Conservation (phyloP, 1,284 basidiomycete species). For the Exsudoporus floridanus region DNA sequence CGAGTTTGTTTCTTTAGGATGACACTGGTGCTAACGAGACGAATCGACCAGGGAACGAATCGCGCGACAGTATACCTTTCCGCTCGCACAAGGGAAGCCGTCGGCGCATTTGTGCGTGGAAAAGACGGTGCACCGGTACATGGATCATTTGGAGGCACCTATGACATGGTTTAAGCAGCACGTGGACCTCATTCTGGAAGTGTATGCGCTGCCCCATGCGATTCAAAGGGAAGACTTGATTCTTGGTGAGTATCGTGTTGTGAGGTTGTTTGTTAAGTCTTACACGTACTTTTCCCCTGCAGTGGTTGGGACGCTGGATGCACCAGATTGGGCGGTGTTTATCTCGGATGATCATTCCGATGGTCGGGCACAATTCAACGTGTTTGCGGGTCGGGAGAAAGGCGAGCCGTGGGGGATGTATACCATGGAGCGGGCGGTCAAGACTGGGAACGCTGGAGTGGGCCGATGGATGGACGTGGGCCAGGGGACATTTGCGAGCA, state of each 20-base stretch:
- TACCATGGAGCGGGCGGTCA: slow-evolving; percentile 49
- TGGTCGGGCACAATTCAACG: slow-evolving; percentile 64
- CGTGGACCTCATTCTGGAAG: slow-evolving; percentile 58
- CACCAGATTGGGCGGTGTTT: slow-evolving; percentile 66
- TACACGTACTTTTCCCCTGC: slow-evolving; percentile 1
- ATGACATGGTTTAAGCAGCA: slow-evolving; percentile 73
- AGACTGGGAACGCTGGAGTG: slow-evolving; percentile 38
- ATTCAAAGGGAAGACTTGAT: slow-evolving; percentile 70
- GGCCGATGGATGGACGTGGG: slow-evolving; percentile 42
- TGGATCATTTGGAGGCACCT: slow-evolving; percentile 58
- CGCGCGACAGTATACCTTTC: slow-evolving; percentile 56
- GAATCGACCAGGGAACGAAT: slow-evolving; percentile 42
- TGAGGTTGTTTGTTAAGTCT: not conserved
- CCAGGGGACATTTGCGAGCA: slow-evolving; percentile 45
- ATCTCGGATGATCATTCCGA: slow-evolving; percentile 69
- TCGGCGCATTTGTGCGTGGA: slow-evolving; percentile 67
- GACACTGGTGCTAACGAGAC: slow-evolving; percentile 10
- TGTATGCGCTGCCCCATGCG: slow-evolving; percentile 52
- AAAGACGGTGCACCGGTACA: slow-evolving; percentile 63
- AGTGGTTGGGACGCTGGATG: slow-evolving; percentile 72
- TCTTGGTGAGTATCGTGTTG: slow-evolving; percentile 48
- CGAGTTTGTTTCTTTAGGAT: slow-evolving; percentile 9
- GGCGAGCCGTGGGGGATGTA: slow-evolving; percentile 69
- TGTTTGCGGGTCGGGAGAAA: slow-evolving; percentile 50
- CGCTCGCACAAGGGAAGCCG: slow-evolving; percentile 62